Conservation (phyloP, 139 green algal genomes). For the Chlamydomonas eustigma region DNA sequence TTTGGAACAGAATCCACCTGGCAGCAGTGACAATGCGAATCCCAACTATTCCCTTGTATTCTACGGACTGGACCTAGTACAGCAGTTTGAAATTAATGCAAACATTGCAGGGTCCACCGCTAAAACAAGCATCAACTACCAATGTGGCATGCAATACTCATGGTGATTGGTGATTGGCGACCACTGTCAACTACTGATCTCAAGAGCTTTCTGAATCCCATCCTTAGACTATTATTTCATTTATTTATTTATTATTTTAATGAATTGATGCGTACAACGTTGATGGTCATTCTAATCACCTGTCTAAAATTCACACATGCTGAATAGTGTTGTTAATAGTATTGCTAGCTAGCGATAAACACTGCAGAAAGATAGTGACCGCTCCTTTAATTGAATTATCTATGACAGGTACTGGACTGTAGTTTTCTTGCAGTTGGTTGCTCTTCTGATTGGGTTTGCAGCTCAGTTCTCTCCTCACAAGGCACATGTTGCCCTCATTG, state of each 20-base stretch:
- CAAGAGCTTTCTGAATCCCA: not conserved
- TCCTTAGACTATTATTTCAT: not conserved
- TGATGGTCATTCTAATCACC: not conserved
- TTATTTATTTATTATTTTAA: not conserved
- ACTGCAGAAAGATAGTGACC: too few relatives aligned
- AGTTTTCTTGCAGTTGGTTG: not conserved
- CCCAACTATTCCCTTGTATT: not conserved
- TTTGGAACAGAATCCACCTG: not conserved
- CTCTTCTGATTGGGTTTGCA: not conserved
- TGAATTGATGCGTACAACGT: not conserved
- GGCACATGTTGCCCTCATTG: not conserved
- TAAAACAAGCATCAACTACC: not conserved
- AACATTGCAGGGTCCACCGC: not conserved
- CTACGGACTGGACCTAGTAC: not conserved
- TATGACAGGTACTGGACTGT: constrained; percentile 1
- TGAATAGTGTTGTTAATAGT: too few relatives aligned
- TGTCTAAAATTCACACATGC: too few relatives aligned
- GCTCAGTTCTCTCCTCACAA: not conserved
- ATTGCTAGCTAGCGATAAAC: too few relatives aligned
- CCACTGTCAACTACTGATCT: not conserved
- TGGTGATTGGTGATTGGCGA: too few relatives aligned
- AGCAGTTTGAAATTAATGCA: not conserved
- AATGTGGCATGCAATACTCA: constrained; percentile 4
- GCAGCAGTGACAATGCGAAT: too few relatives aligned
- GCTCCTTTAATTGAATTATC: too few relatives aligned